phyloP scores from a whole-genome alignment of 2,329 filamentous ascomycete species.

The Ceratocystis cubensis region DNA sequence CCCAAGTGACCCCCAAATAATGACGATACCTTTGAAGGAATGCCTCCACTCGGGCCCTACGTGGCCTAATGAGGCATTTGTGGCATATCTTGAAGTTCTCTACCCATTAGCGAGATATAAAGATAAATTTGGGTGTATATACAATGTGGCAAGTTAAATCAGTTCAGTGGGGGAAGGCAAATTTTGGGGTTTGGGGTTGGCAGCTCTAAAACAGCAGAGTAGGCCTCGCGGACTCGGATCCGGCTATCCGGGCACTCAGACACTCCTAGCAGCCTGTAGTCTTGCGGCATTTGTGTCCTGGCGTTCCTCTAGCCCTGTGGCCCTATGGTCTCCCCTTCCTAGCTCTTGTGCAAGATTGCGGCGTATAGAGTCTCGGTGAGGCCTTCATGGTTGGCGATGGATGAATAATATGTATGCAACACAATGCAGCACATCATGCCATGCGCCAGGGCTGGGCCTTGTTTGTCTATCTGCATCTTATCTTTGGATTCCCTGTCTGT shows the following conservation, averaged over 20 bases:
- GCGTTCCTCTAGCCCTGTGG: no score
- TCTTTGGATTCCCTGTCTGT: not conserved
- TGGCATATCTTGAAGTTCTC: not conserved
- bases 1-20: not conserved
- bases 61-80: conserved; percentile 6
- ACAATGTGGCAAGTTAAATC: not conserved
- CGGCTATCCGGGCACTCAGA: not conserved
- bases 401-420: not conserved
- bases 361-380: not conserved
- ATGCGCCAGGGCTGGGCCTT: not conserved
- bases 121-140: not conserved
- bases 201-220: not conserved
- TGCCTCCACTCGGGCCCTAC: not conserved
- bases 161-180: not conserved
- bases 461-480: not conserved
- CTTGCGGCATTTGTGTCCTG: no score
- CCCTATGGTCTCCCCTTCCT: not conserved
- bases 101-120: not conserved
- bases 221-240: not conserved
- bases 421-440: conserved; percentile 4
- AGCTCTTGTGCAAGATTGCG: not conserved
- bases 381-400: not conserved
- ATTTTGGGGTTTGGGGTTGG: not conserved
- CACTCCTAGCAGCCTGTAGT: not conserved
- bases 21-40: conserved; percentile 2